Percentiles rank a stretch among this genome's conserved stretches.
phyloP scores from a whole-genome alignment of 2,329 filamentous ascomycete genomes.

The Neonectria neomacrospora region DNA sequence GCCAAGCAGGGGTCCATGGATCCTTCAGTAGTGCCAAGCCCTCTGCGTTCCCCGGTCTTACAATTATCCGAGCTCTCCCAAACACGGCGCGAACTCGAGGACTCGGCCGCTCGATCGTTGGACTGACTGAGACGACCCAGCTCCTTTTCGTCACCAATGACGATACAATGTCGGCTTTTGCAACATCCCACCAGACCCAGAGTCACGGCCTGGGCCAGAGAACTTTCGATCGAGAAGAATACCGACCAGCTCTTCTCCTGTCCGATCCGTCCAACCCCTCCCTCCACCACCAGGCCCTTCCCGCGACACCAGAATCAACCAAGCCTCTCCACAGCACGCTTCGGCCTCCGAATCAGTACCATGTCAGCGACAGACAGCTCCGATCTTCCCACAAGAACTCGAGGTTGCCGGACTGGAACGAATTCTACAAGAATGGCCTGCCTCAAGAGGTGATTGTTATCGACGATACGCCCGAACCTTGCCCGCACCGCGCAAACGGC shows the following conservation, averaged over 20 bases:
- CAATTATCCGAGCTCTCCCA: not conserved
- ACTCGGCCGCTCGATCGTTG: not conserved
- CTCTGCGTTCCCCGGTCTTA: not conserved
- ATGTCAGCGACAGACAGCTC: slow-evolving; percentile 1
- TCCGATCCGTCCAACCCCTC: slow-evolving; percentile 3
- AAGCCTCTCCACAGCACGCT: slow-evolving; percentile 1
- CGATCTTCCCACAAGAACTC: slow-evolving; percentile 1
- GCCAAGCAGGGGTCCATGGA: not conserved
- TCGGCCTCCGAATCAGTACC: slow-evolving; percentile 1
- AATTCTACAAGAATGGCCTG: slow-evolving; percentile 84
- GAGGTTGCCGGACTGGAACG: slow-evolving; percentile 74
- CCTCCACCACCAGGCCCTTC: slow-evolving; percentile 1
- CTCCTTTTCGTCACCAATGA: slow-evolving; percentile 4
- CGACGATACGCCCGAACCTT: slow-evolving; percentile 73
- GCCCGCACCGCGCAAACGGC: not conserved
- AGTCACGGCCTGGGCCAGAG: not conserved
- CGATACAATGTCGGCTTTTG: slow-evolving; percentile 3
- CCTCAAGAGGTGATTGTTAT: slow-evolving; percentile 90
- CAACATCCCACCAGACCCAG: slow-evolving; percentile 2
- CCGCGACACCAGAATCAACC: not conserved
- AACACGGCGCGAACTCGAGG: slow-evolving; percentile 5
- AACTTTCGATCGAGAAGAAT: slow-evolving; percentile 2
- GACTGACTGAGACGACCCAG: not conserved
- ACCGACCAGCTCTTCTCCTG: slow-evolving; percentile 2
- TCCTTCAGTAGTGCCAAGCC: not conserved